Evolutionary conservation across 164 flowering plant species (phyloP).

Genomic region (Vitis amurensis): DNA sequence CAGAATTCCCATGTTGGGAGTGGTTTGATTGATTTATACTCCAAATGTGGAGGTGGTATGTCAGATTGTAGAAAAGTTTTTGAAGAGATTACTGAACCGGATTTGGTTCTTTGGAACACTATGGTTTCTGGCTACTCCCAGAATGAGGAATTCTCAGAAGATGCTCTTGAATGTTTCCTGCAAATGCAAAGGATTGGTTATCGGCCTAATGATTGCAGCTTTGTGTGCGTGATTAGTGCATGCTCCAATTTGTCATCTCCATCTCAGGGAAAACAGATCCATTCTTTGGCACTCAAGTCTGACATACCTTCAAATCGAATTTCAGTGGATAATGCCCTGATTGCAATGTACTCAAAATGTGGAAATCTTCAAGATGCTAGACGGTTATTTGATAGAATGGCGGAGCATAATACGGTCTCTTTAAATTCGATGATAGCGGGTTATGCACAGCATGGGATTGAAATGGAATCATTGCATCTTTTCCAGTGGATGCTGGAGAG

Average conservation of each 20-base stretch:
- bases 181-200: constrained; percentile 57
- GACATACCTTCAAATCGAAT: constrained; percentile 55
- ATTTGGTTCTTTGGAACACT: constrained; percentile 89
- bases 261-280: constrained; percentile 72
- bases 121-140: constrained; percentile 84
- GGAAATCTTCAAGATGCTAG: constrained; percentile 77
- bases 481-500: constrained; percentile 59
- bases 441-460: constrained; percentile 83
- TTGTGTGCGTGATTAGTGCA: constrained; percentile 77
- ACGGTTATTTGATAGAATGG: constrained; percentile 71
- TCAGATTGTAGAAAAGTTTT: constrained; percentile 54
- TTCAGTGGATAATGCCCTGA: constrained; percentile 67
- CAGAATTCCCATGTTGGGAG: constrained; percentile 78
- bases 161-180: constrained; percentile 64
- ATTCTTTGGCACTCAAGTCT: constrained; percentile 60
- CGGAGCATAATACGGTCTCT: constrained; percentile 64
- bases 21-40: constrained; percentile 79
- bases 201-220: constrained; percentile 81
- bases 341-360: constrained; percentile 81
- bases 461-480: constrained; percentile 48
- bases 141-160: constrained; percentile 58
- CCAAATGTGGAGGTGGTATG: constrained; percentile 61
- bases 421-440: constrained; percentile 76
- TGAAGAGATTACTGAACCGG: constrained; percentile 55
- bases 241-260: constrained; percentile 75